Evolutionary conservation across 2,329 filamentous ascomycete genomes (phyloP).

Genomic region (Lojkania enalia): DNA sequence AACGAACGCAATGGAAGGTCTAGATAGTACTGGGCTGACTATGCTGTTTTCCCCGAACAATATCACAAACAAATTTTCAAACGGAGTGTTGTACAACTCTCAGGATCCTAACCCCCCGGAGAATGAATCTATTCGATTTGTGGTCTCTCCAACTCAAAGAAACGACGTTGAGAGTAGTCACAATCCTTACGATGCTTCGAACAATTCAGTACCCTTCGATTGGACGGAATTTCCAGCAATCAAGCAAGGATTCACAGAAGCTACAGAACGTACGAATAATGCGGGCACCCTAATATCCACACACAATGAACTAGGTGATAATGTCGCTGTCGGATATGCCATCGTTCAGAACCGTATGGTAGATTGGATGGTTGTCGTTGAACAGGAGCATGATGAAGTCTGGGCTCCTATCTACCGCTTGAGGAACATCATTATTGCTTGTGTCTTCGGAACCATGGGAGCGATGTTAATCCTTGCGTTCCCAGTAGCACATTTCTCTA

Average conservation of each 20-base stretch:
- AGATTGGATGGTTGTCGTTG: constrained; percentile 81
- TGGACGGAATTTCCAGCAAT: constrained; percentile 67
- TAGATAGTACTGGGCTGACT: constrained; percentile 70
- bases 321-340: constrained; percentile 80
- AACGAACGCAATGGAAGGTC: constrained; percentile 66
- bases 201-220: constrained; percentile 52
- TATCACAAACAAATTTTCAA: constrained; percentile 60
- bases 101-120: constrained; percentile 24
- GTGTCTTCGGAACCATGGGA: constrained; percentile 81
- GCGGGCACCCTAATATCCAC: constrained; percentile 70
- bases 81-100: constrained; percentile 35
- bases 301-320: constrained; percentile 68
- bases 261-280: constrained; percentile 59
- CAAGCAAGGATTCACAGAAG: constrained; percentile 60
- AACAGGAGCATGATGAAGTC: constrained; percentile 74
- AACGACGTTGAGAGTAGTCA: not conserved
- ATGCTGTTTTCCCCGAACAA: constrained; percentile 71
- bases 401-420: constrained; percentile 74
- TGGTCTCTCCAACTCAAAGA: constrained; percentile 39
- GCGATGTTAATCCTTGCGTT: constrained; percentile 72
- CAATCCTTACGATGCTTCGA: not conserved
- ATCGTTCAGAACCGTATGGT: constrained; percentile 68
- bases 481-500: constrained; percentile 79
- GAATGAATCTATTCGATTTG: constrained; percentile 33
- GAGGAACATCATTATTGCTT: constrained; percentile 79